phyloP scores from a whole-genome alignment of 768 basidiomycete genomes.

The Lactifluus subvellereus region DNA sequence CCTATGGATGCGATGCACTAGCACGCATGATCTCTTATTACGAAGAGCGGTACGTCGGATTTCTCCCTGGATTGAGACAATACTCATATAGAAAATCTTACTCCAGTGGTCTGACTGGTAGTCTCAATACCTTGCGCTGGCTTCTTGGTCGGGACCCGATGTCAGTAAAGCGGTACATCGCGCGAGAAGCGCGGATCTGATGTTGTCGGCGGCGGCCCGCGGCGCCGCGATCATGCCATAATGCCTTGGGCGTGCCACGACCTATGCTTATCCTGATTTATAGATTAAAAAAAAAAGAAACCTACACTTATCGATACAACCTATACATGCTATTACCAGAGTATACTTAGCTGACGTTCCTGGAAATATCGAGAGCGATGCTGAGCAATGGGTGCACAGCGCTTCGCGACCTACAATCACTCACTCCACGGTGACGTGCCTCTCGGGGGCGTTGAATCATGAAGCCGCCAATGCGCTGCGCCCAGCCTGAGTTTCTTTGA shows the following conservation, averaged over 20 bases:
- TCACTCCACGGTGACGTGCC: neutral
- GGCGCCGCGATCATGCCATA: neutral
- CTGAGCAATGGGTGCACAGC: neutral
- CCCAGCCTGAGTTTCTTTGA: neutral
- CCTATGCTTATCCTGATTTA: neutral
- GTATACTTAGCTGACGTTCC: neutral
- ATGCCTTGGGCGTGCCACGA: neutral
- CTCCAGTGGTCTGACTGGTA: slow-evolving; percentile 32
- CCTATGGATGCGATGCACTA: slow-evolving; percentile 28
- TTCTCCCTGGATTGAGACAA: neutral
- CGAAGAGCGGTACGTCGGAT: slow-evolving; percentile 28
- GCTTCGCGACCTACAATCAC: neutral
- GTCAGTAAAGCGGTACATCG: slow-evolving; percentile 27
- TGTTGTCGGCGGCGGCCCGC: neutral
- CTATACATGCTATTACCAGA: slow-evolving; percentile 2
- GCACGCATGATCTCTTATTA: slow-evolving; percentile 34
- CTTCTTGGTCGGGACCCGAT: slow-evolving; percentile 32
- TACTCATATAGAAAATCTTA: neutral
- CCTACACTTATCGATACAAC: neutral
- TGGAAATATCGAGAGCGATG: neutral
- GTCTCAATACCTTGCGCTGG: slow-evolving; percentile 31
- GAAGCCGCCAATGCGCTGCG: neutral
- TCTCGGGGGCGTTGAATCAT: neutral
- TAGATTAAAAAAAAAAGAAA: no score
- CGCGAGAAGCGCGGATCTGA: slow-evolving; percentile 22